phyloP scores from a whole-genome alignment of 2,329 filamentous ascomycete species.

The Xylariaceae sp. region DNA sequence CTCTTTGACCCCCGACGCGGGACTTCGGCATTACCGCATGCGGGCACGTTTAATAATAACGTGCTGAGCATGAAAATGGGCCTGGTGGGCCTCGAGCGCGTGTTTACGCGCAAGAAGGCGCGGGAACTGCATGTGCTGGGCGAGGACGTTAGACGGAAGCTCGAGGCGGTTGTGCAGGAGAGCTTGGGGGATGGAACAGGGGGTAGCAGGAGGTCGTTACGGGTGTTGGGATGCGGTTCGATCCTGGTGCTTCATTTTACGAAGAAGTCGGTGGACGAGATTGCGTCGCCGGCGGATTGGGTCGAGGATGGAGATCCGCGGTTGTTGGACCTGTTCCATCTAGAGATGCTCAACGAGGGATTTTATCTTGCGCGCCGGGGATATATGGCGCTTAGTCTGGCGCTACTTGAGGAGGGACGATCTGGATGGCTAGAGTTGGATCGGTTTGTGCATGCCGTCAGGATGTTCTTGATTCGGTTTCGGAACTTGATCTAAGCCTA shows the following conservation, averaged over 20 bases:
- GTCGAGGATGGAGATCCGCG: constrained; percentile 27
- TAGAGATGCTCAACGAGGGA: constrained; percentile 41
- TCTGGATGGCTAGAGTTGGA: constrained; percentile 30
- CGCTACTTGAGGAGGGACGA: constrained; percentile 32
- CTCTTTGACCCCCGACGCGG: constrained; percentile 41
- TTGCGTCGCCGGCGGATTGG: constrained; percentile 21
- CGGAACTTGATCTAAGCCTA: not conserved
- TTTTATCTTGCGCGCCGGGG: constrained; percentile 41
- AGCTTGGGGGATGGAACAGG: not conserved
- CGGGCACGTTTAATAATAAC: constrained; percentile 62
- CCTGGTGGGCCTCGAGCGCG: constrained; percentile 23
- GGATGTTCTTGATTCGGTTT: constrained; percentile 29
- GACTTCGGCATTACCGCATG: constrained; percentile 38
- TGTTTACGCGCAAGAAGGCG: constrained; percentile 28
- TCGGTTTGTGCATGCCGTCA: constrained; percentile 36
- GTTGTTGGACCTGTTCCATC: constrained; percentile 40
- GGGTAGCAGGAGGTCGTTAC: not conserved
- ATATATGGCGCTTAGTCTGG: constrained; percentile 37
- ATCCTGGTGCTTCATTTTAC: constrained; percentile 26
- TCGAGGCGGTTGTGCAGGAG: constrained; percentile 23
- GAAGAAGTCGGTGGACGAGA: constrained; percentile 24
- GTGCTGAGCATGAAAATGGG: constrained; percentile 46
- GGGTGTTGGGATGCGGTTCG: constrained; percentile 16
- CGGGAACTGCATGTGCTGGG: constrained; percentile 25
- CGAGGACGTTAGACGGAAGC: constrained; percentile 21